Evolutionary conservation across 2,329 filamentous ascomycete species (phyloP), one percentile per base, ranked within the genome.

Genomic region (Ophiosphaerella herpotricha): DNA sequence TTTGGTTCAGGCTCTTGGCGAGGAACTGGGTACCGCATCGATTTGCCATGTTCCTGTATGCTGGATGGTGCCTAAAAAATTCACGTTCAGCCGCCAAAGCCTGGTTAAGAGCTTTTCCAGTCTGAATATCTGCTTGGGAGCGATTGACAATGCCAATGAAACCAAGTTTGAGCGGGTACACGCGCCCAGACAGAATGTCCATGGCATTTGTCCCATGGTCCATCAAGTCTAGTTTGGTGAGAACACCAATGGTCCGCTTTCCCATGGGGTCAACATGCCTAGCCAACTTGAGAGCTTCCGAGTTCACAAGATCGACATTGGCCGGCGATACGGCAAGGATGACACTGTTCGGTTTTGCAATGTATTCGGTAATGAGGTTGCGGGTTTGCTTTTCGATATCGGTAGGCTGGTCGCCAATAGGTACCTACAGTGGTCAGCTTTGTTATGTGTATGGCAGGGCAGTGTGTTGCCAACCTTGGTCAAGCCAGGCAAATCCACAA

Each of bases 361-460:
- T 99, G 72, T 97, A 99, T 78, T 99, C 94, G 48, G 92, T 89
- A 66, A 99, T 97, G 65, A 99, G 84, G 61, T 91, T 96, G 58
- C 93, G 85, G 29, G 94, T 99, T 77, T 99, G 94, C 76, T 97
- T 97, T 80, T 99, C 94, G 68, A 99, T 99, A 70, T 99, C 94
- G 66, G 89, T 87, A 7, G 94, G 94, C 73, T 99, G 94, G 73
- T 99, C 94, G 60, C 94, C 94, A 73, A 99, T 97, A 26, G 94
- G 94, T 51, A 97, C 92, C 87, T 90, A 54, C 47, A 51, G 39
- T 26, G 52, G 58, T 73, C 62, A 74, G 69, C 55, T 45, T 49
- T 14, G 39, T 46, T 21, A n/a, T 44, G 31, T 43, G 34, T 32
- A 34, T 33, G 26, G 26, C 11, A 23, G 48, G 48, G 56, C 23